Base-by-base conservation (phyloP, 352 stramenopile genomes). In the Hyaloperonospora arabidopsidis region DNA sequence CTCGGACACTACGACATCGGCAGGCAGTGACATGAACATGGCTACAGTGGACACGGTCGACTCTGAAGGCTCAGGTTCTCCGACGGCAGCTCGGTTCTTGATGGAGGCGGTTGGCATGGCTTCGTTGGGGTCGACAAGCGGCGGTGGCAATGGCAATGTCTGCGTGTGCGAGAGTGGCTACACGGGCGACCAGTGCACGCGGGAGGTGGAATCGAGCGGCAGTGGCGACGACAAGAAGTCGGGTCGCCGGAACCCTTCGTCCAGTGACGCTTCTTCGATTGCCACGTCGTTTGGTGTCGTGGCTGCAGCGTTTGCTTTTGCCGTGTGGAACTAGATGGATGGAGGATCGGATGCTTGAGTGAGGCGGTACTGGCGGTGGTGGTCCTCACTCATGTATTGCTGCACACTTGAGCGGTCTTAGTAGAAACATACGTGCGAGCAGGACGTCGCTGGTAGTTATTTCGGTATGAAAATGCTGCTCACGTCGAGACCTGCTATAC, bases 161-260 rank as follows among this genome's bases (percentile, higher is more conserved):
- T 89, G 78, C 63, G 40, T 72, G 59, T 89, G 78, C 48, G 63
- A 89, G 18, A 47, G 56, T 14, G 78, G 78, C 41, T 89, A 72
- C 53, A 62, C 65, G n/a, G 79, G 76, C 4, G 62, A 68, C 51
- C 75, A 84, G 54, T 89, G 79, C 55, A 75, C 65, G 48, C 64
- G 71, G 47, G 74, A 86, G 68, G 57, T 81, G 18, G 55, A 57
- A 43, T 74, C 65, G 14, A 65, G 54, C 53, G 65, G 44, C 36
- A 61, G 56, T 34, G 43, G 49, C 14, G 25, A 50, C 29, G 53
- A 50, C 40, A 68, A 60, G 47, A 64, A 58, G 11, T 32, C 25
- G 51, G 63, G 61, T 39, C 53, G 28, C 17, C 57, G 55, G 36
- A 55, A 38, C 59, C 67, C 63, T 18, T 49, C 63, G 1, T 58